Evolutionary conservation across 305 asterid species (phyloP).

Genomic region (Solanum hybrid): DNA sequence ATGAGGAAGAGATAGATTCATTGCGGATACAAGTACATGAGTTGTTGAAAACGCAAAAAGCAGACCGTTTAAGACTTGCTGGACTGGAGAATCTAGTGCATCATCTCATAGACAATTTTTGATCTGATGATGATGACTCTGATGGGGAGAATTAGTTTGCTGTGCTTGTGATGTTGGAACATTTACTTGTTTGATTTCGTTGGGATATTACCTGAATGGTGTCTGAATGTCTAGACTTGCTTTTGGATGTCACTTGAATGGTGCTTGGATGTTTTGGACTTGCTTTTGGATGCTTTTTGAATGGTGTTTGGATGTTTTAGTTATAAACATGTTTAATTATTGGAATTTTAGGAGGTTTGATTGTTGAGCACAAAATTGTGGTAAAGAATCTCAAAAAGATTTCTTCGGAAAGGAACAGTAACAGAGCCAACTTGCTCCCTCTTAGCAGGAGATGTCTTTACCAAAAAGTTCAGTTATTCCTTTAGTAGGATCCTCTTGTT

Average conservation of each 20-base stretch:
- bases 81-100: background rate
- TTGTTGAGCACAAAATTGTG: background rate
- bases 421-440: background rate
- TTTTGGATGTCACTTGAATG: background rate
- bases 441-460: slow-evolving; percentile 43
- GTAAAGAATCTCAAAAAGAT: background rate
- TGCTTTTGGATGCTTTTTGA: background rate
- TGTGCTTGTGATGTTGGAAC: background rate
- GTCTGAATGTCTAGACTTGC: background rate
- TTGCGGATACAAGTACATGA: background rate
- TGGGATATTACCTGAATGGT: background rate
- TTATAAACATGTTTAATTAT: background rate
- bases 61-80: background rate
- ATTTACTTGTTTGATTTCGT: background rate
- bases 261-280: background rate
- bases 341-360: background rate
- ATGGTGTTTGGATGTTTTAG: background rate
- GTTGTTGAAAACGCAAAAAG: background rate
- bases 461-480: slow-evolving; percentile 74
- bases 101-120: background rate
- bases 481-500: slow-evolving; percentile 58
- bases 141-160: background rate
- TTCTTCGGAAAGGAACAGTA: too few relatives aligned
- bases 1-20: background rate
- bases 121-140: background rate